Evolutionary conservation across 2,329 filamentous ascomycete genomes (phyloP).

Genomic region (Esteya vermicola): DNA sequence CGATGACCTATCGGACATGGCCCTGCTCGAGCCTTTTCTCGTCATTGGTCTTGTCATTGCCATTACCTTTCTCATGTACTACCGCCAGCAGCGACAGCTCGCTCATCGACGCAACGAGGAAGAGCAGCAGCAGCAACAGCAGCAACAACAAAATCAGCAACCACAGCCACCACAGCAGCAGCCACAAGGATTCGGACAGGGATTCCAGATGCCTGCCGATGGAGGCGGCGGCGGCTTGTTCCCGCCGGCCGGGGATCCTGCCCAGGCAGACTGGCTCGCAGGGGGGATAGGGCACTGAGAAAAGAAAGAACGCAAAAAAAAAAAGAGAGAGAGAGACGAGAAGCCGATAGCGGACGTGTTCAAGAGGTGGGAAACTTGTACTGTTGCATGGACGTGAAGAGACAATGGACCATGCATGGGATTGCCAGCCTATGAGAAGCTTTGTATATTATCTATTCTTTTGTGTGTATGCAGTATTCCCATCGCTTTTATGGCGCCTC

Average conservation of each 20-base stretch:
- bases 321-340: too few relatives aligned
- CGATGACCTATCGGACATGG: slow-evolving; percentile 58
- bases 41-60: slow-evolving; percentile 66
- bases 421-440: too few relatives aligned
- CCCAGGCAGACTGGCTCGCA: slow-evolving; percentile 49
- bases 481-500: too few relatives aligned
- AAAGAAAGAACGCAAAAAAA: too few relatives aligned
- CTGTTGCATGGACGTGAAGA: too few relatives aligned
- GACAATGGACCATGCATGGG: too few relatives aligned
- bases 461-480: too few relatives aligned
- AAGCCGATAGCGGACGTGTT: too few relatives aligned
- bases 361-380: too few relatives aligned
- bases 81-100: slow-evolving; percentile 57
- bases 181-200: slow-evolving; percentile 5
- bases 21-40: slow-evolving; percentile 60
- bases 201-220: slow-evolving; percentile 2
- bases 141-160: slow-evolving; percentile 8
- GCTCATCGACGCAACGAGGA: slow-evolving; percentile 28
- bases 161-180: background rate
- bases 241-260: slow-evolving; percentile 49
- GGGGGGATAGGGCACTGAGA: slow-evolving; percentile 49
- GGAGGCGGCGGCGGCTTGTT: slow-evolving; percentile 15
- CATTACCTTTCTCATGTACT: slow-evolving; percentile 68
- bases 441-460: too few relatives aligned
- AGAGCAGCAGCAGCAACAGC: slow-evolving; percentile 17